These are phyloP conservation scores for Fusarium circinatum DNA, from an alignment of 2,329 filamentous ascomycete genomes.

Conservation along the genomic window DNA sequence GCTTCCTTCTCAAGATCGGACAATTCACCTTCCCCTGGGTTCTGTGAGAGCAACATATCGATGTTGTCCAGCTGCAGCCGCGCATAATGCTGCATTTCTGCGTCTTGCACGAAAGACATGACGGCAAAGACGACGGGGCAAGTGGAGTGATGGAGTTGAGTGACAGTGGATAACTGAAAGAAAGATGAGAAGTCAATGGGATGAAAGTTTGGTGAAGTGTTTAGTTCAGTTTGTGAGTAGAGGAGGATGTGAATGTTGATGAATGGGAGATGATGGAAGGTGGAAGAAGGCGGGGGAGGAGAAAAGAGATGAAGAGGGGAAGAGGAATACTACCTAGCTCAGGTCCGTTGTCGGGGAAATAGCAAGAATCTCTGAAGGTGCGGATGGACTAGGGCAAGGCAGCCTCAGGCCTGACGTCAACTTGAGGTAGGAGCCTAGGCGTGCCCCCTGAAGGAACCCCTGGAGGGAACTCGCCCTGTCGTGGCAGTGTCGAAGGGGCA, in stretches of 20 bases:
- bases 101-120: background rate
- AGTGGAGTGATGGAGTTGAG: accelerated
- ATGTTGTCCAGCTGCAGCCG: background rate
- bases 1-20: accelerated
- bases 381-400: background rate
- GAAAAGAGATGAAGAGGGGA: background rate
- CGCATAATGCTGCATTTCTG: background rate
- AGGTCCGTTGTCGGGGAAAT: background rate
- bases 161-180: accelerated
- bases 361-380: background rate
- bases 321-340: background rate
- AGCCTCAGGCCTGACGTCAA: background rate
- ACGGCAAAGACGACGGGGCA: background rate
- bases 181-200: background rate
- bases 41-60: too few species aligned
- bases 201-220: background rate
- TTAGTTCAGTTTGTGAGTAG: background rate
- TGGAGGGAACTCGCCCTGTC: background rate
- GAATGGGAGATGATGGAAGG: background rate
- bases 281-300: background rate
- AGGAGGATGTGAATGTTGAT: background rate
- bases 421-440: background rate
- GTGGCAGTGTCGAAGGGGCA: background rate
- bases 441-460: background rate
- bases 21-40: accelerated